Percentiles rank a stretch among this genome's conserved stretches.
Conservation (phyloP, 2,329 filamentous ascomycete genomes). For the Fusarium miscanthi region DNA sequence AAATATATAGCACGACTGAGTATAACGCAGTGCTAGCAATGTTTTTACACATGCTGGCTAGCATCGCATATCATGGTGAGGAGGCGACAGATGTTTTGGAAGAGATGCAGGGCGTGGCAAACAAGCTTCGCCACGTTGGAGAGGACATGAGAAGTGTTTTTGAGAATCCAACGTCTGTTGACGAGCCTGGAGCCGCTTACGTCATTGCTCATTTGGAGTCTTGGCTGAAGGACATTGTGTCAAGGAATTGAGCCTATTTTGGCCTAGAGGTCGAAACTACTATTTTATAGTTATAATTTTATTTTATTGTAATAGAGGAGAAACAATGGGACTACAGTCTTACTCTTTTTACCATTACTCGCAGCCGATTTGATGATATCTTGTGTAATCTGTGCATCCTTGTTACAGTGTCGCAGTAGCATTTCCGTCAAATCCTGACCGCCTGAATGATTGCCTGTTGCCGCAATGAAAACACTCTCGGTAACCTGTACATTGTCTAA, state of each 20-base stretch:
- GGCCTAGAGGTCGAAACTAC: rapidly evolving
- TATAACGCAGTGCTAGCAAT: not conserved
- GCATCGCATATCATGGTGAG: not conserved
- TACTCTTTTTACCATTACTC: not conserved
- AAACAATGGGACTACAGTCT: rapidly evolving
- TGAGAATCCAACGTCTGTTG: not conserved
- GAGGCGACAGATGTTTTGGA: not conserved
- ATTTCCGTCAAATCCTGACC: no score
- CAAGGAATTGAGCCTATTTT: not conserved
- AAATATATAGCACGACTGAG: not conserved
- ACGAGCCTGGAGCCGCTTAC: not conserved
- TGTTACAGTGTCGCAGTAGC: no score
- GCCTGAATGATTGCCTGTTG: no score
- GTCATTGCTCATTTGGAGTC: not conserved
- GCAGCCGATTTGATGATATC: not conserved
- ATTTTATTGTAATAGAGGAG: not conserved
- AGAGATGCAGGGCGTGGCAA: not conserved
- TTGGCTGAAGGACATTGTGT: not conserved
- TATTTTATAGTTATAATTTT: not conserved
- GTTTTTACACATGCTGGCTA: not conserved
- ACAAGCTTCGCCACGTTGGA: not conserved
- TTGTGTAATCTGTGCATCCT: not conserved
- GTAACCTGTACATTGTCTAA: no score
- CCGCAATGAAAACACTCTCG: no score
- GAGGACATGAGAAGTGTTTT: not conserved